phyloP scores from a whole-genome alignment of 2,329 filamentous ascomycete genomes.

The Xylaria hypoxylon region DNA sequence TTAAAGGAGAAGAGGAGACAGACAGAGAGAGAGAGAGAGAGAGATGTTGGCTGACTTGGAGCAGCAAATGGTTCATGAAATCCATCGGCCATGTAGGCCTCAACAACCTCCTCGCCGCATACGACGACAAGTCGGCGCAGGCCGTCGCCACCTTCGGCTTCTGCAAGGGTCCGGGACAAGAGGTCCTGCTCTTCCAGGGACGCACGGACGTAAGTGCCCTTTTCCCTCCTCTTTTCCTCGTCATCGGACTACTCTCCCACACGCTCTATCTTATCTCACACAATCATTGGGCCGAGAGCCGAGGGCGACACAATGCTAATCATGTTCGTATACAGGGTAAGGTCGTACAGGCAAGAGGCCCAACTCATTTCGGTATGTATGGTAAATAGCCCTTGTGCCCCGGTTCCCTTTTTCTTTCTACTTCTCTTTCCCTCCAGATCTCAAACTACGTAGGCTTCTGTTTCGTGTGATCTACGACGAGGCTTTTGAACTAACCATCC shows the following conservation, averaged over 20 bases:
- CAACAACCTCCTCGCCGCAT: conserved; percentile 89
- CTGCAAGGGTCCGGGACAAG: conserved; percentile 83
- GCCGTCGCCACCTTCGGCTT: conserved; percentile 98
- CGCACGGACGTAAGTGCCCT: conserved; percentile 74
- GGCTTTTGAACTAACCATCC: not conserved
- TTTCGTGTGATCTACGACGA: not conserved
- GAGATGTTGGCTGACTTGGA: conserved; percentile 2
- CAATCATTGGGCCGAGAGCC: not conserved
- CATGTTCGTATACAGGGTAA: conserved; percentile 62
- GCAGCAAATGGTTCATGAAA: conserved; percentile 93
- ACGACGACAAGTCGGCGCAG: conserved; percentile 89
- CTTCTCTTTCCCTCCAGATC: not conserved
- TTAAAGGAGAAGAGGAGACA: not conserved
- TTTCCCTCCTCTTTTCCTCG: not conserved
- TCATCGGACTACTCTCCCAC: not conserved
- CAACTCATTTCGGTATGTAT: conserved; percentile 80
- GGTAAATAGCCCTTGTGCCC: not conserved
- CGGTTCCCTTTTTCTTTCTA: not conserved
- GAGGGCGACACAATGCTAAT: not conserved
- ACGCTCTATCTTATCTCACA: not conserved
- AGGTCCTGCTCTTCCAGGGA: conserved; percentile 91
- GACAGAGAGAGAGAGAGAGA: not conserved
- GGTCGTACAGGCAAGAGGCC: conserved; percentile 86
- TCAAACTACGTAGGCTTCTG: not conserved
- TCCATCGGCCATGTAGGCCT: conserved; percentile 84